Evolutionary conservation across 352 stramenopile genomes (phyloP).

Genomic region (Pythium utonaiense): DNA sequence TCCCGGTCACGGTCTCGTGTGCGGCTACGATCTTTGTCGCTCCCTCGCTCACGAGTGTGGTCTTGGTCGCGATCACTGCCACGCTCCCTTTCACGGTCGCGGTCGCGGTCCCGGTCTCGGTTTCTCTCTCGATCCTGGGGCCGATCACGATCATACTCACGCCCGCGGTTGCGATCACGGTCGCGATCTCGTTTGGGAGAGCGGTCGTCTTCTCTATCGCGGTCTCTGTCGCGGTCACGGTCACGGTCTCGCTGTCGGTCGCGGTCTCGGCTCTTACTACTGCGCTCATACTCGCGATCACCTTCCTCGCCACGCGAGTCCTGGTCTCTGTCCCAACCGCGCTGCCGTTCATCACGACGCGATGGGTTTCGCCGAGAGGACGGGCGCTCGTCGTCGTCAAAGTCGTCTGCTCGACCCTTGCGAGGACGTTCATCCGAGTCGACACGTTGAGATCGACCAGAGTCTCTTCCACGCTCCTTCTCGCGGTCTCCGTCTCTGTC

Average conservation of each 20-base stretch:
- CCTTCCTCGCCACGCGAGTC: slow-evolving; percentile 6
- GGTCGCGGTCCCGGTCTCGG: slow-evolving; percentile 4
- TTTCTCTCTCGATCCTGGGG: background rate
- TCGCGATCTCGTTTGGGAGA: background rate
- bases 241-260: background rate
- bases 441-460: background rate
- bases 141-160: background rate
- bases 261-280: background rate
- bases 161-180: background rate
- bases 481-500: background rate
- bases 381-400: slow-evolving; percentile 11
- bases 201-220: background rate
- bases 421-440: slow-evolving; percentile 3
- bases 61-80: slow-evolving; percentile 7
- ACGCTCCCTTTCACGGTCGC: background rate
- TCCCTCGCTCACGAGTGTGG: background rate
- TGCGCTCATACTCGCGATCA: slow-evolving; percentile 8
- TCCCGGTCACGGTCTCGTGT: background rate
- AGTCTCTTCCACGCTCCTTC: background rate
- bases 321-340: slow-evolving; percentile 19
- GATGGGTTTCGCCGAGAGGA: slow-evolving; percentile 12
- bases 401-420: background rate
- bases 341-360: slow-evolving; percentile 21
- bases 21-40: background rate
- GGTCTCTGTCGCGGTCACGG: background rate